Percentiles rank a stretch among this genome's conserved stretches.
These are phyloP conservation scores for Talaromyces sp. DNA, from an alignment of 2,329 filamentous ascomycete genomes.

Conservation along the genomic window DNA sequence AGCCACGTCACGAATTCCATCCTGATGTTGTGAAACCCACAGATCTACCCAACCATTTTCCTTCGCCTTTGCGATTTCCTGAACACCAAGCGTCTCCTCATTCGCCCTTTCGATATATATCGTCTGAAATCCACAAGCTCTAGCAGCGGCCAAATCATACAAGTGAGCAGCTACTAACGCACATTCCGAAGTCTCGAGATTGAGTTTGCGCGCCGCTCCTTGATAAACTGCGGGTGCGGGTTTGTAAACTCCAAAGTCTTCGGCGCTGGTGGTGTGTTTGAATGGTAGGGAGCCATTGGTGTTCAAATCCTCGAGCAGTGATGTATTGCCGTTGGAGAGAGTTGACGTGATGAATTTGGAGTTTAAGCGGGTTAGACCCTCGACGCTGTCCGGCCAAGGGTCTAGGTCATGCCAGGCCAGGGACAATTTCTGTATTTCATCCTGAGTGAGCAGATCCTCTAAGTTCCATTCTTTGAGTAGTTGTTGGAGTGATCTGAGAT, in stretches of 20 bases:
- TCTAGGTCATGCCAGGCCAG: background rate
- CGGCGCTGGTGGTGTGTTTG: conserved; percentile 57
- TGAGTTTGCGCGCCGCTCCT: conserved; percentile 57
- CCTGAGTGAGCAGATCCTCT: background rate
- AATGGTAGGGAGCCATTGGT: conserved; percentile 43
- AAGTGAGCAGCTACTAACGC: too few species aligned
- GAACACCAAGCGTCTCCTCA: conserved; percentile 48
- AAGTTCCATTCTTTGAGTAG: background rate
- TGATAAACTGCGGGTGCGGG: conserved; percentile 63
- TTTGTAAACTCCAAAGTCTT: conserved; percentile 71
- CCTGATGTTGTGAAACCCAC: conserved; percentile 50
- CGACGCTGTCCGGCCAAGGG: background rate
- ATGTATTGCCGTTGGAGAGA: background rate
- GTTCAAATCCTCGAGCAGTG: background rate
- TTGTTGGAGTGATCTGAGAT: background rate
- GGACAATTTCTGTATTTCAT: background rate
- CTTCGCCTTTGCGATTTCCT: conserved; percentile 39
- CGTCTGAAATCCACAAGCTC: conserved; percentile 55
- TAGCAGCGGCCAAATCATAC: conserved; percentile 18
- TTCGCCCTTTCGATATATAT: conserved; percentile 61
- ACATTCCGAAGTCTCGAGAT: too few species aligned
- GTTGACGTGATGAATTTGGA: too few species aligned
- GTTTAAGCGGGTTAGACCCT: too few species aligned
- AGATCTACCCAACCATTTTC: conserved; percentile 61
- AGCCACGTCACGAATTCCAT: conserved; percentile 51